Base-by-base conservation (phyloP, 208 protist species). In the Crithidia brevicula region DNA sequence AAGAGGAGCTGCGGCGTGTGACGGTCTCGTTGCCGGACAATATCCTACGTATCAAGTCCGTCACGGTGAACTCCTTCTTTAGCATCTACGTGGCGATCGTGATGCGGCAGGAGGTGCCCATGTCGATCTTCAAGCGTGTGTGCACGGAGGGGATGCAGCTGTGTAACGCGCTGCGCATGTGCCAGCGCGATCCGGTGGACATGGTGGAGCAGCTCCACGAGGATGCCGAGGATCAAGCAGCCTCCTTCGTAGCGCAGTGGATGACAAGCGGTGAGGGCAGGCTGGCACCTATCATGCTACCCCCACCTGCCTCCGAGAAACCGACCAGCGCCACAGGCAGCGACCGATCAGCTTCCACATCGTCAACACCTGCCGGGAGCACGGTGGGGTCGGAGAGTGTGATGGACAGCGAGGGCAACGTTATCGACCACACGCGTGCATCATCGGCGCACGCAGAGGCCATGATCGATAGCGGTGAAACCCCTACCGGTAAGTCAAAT, bases 1-100 rank as follows among this genome's bases (percentile, higher is more conserved):
- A 22, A 0, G 60, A 67, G 31, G 60, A 50, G 52, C 16, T 8
- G 43, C 40, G 18, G 50, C 18, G 31, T 1, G 63, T 51, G 23
- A 22, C 20, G 28, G 57, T 73, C n/a, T 0, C 22, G 8, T 9
- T 73, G 38, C 67, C 67, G 9, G 67, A 66, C 36, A 36, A 43
- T 22, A 5, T 56, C 5, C 23, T 59, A 6, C 56, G 57, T 0
- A 8, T 42, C 3, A 42, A 54, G 4, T 10, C 34, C 46, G 20
- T 4, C 33, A 23, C 33, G 20, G 0, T 59, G 33, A 50, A 27
- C 8, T 66, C 51, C 23, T 66, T 73, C 27, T 66, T 73, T 25
- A 45, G 23, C 8, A 28, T 53, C 25, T 73, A 73, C 23, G 47
- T 47, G 15, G 42, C 67, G 1, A 16, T 59, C 6, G 16, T 59